Evolutionary conservation across 345 rosid species (phyloP), one percentile per base, ranked within the genome.

Genomic region (Toxicodendron radicans): DNA sequence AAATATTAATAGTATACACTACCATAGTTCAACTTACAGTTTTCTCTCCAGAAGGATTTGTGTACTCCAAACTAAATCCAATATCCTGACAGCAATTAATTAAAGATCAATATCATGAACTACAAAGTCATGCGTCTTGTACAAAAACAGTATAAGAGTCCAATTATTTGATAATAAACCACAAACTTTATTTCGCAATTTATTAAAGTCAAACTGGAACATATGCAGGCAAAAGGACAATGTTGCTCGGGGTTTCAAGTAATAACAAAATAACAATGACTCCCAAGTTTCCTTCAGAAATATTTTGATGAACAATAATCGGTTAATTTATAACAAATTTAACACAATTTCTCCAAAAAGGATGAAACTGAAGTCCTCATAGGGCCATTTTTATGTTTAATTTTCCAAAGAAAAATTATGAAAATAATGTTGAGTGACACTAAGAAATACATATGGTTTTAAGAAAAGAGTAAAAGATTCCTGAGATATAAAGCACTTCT

Each of bases 21-120:
- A 21, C 3, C 48, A 43, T 58, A 60, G 48, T 68, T 57, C 68
- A 70, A 86, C 97, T 92, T 83, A 95, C 99, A 58, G 88, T 87
- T 85, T 82, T 92, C 66, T 86, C 81, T 59, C 97, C 97, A 11
- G 87, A 79, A 62, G 87, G 76, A 84, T 79, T 82, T 68, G 79
- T 81, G 75, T 83, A 89, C 86, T 95, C 99, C 92, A 95, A 83
- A 70, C 97, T 91, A 81, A 95, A 95, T 80, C 99, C 99, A 63
- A 92, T 89, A 83, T 95, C 99, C 99, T 95, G 91, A 61, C 57
- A 73, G 68, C 45, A 74, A 51, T 16, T 35, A 68, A 18, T 58
- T 5, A 38, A 76, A 57, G 73, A 51, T 61, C 35, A 76, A 53
- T 21, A 70, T 11, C 10, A 65, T 23, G 45, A 51, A 68, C 52